Evolutionary conservation across 2,329 filamentous ascomycete species (phyloP).

Genomic region (Xylariaceae sp.): DNA sequence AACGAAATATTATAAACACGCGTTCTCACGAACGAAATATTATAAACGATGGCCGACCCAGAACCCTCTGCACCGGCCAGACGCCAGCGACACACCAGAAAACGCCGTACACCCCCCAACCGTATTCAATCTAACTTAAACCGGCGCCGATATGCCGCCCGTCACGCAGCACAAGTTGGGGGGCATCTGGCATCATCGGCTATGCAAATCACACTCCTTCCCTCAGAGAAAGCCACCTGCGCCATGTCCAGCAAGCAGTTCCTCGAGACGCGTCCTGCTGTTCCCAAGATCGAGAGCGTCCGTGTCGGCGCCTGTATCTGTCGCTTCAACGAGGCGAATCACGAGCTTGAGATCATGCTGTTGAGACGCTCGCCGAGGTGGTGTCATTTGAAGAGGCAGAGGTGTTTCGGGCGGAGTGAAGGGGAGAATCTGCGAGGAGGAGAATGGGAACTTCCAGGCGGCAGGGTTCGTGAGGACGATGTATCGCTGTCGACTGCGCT

Average conservation of each 20-base stretch:
- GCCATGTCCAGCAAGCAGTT: slow-evolving; percentile 32
- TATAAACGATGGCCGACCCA: too few species aligned
- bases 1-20: too few species aligned
- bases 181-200: neutral
- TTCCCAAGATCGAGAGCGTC: slow-evolving; percentile 15
- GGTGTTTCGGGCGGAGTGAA: too few species aligned
- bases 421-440: neutral
- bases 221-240: slow-evolving; percentile 26
- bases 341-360: slow-evolving; percentile 25
- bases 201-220: slow-evolving; percentile 22
- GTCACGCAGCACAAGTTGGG: too few species aligned
- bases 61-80: too few species aligned
- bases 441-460: slow-evolving; percentile 28
- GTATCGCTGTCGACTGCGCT: slow-evolving; percentile 13
- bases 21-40: too few species aligned
- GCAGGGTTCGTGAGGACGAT: slow-evolving; percentile 27
- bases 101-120: too few species aligned
- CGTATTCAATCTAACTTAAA: too few species aligned
- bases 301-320: slow-evolving; percentile 29
- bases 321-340: slow-evolving; percentile 25
- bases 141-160: too few species aligned
- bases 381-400: neutral
- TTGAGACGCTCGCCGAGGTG: slow-evolving; percentile 19
- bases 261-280: slow-evolving; percentile 7
- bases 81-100: too few species aligned